phyloP scores from a whole-genome alignment of 495 filamentous ascomycete species.

The Hypoxylon rickii region DNA sequence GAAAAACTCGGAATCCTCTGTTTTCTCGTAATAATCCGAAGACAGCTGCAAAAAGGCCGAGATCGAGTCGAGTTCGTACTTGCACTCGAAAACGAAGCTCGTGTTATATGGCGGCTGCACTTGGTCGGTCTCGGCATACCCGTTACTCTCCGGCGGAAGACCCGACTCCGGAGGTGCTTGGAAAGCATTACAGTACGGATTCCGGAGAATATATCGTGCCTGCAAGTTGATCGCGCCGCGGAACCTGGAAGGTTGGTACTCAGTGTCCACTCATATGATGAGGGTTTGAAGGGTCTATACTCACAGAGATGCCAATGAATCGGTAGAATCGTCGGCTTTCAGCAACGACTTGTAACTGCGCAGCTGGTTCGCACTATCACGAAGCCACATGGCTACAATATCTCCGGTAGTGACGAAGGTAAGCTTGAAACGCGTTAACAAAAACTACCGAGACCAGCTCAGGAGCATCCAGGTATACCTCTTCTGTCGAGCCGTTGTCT shows the following conservation, averaged over 20 bases:
- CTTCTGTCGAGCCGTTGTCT: slow-evolving; percentile 47
- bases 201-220: slow-evolving; percentile 60
- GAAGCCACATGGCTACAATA: slow-evolving; percentile 75
- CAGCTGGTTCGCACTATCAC: slow-evolving; percentile 70
- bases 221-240: slow-evolving; percentile 70
- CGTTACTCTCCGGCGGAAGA: slow-evolving; percentile 47
- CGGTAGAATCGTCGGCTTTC: slow-evolving; percentile 44
- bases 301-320: slow-evolving; percentile 61
- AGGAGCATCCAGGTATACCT: slow-evolving; percentile 37
- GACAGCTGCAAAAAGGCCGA: slow-evolving; percentile 67
- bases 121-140: slow-evolving; percentile 32
- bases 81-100: slow-evolving; percentile 53
- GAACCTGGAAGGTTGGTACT: no score
- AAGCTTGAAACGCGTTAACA: slow-evolving; percentile 42
- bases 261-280: no score
- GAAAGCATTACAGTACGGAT: slow-evolving; percentile 69
- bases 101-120: slow-evolving; percentile 34
- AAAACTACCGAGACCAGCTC: slow-evolving; percentile 48
- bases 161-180: slow-evolving; percentile 62
- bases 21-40: slow-evolving; percentile 61
- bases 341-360: slow-evolving; percentile 65
- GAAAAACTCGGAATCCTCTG: slow-evolving; percentile 63
- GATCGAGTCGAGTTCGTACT: slow-evolving; percentile 71
- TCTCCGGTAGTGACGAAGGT: slow-evolving; percentile 61
- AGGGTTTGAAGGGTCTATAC: no score